These are phyloP conservation scores for Drosera capensis DNA, from an alignment of 148 eudicot genomes.

Conservation along the genomic window DNA sequence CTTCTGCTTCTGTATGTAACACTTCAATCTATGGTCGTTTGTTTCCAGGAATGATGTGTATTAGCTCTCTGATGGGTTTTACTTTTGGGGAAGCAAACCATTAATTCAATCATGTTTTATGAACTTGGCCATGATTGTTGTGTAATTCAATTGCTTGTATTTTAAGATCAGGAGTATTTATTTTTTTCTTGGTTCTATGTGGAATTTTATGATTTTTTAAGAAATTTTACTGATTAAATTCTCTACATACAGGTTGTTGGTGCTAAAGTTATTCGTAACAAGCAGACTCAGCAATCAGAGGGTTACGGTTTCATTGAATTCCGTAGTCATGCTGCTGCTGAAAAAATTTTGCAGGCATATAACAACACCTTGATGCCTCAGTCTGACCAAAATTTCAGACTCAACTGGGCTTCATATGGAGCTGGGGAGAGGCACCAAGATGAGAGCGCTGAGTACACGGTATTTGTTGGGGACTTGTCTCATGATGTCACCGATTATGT, in stretches of 20 bases:
- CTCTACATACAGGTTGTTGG: conserved; percentile 43
- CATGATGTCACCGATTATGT: conserved; percentile 75
- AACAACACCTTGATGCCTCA: conserved; percentile 69
- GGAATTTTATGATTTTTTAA: too few relatives aligned
- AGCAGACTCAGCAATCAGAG: conserved; percentile 66
- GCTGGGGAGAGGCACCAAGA: conserved; percentile 68
- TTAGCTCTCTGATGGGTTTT: too few relatives aligned
- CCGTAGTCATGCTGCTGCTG: conserved; percentile 59
- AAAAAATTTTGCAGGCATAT: conserved; percentile 48
- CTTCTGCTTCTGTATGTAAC: too few relatives aligned
- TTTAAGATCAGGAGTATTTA: too few relatives aligned
- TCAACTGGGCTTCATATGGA: conserved; percentile 93
- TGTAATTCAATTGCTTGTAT: too few relatives aligned
- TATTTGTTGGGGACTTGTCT: conserved; percentile 91
- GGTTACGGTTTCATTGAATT: conserved; percentile 90
- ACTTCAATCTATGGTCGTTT: too few relatives aligned
- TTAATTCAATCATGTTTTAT: too few relatives aligned
- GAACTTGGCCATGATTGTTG: too few relatives aligned
- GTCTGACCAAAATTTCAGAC: conserved; percentile 58
- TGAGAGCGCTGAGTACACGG: conserved; percentile 51
- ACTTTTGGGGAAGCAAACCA: too few relatives aligned
- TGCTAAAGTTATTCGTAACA: conserved; percentile 73
- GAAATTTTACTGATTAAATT: too few relatives aligned
- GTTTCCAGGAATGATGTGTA: too few relatives aligned
- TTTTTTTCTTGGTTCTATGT: too few relatives aligned